These are phyloP conservation scores for Melanogaster broomeanus DNA, from an alignment of 768 basidiomycete genomes.

Conservation along the genomic window DNA sequence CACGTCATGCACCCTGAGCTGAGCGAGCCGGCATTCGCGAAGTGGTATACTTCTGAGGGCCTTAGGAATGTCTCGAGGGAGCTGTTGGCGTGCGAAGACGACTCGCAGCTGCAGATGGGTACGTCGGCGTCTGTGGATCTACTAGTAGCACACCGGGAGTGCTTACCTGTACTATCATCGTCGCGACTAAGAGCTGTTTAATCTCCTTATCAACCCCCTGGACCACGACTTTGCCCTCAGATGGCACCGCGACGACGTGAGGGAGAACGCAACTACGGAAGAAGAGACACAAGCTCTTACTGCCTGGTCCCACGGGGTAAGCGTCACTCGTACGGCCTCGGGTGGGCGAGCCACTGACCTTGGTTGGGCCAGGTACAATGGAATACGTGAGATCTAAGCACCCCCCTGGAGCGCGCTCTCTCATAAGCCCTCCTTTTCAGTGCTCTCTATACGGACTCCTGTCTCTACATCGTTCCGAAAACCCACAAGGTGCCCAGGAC, in stretches of 20 bases:
- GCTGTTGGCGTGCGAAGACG: constrained; percentile 57
- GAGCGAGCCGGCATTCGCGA: constrained; percentile 55
- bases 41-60: constrained; percentile 64
- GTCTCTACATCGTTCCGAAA: constrained; percentile 69
- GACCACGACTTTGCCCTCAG: constrained; percentile 67
- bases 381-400: constrained; percentile 62
- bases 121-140: constrained; percentile 14
- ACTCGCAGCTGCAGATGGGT: constrained; percentile 73
- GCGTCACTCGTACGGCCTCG: constrained; percentile 14
- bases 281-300: constrained; percentile 61
- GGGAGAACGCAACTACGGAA: constrained; percentile 53
- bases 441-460: constrained; percentile 67
- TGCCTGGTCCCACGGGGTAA: constrained; percentile 66
- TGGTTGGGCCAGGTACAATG: constrained; percentile 60
- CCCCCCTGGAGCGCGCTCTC: neutral
- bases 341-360: neutral
- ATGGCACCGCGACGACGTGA: constrained; percentile 81
- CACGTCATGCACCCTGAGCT: constrained; percentile 81
- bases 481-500: constrained; percentile 64
- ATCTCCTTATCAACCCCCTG: constrained; percentile 70
- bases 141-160: too few relatives aligned
- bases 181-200: constrained; percentile 58
- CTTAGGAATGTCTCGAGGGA: constrained; percentile 45
- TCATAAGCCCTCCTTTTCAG: constrained; percentile 33
- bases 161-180: neutral